phyloP scores from a whole-genome alignment of 2,329 filamentous ascomycete species.

The Scedosporium minutisporum region DNA sequence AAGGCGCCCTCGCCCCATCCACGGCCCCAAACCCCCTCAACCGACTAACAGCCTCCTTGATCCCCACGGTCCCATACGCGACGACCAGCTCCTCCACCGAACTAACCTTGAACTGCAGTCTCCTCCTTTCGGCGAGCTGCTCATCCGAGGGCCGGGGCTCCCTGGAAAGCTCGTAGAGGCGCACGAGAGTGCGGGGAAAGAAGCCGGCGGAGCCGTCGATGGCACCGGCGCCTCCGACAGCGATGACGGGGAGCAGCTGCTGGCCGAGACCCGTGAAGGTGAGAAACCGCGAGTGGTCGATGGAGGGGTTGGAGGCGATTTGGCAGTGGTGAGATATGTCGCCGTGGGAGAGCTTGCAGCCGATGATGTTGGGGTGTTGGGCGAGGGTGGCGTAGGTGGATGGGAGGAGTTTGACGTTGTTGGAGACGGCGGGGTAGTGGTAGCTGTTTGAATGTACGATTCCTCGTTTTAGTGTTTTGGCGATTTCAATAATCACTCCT shows the following conservation, averaged over 20 bases:
- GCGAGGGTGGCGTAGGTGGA: constrained; percentile 48
- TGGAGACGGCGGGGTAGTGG: constrained; percentile 58
- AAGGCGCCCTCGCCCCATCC: constrained; percentile 49
- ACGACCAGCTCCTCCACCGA: constrained; percentile 53
- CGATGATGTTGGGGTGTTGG: constrained; percentile 56
- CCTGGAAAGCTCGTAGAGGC: constrained; percentile 39
- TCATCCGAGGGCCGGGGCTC: constrained; percentile 23
- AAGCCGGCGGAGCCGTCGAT: constrained; percentile 54
- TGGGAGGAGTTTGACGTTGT: constrained; percentile 50
- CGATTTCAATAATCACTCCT: not conserved
- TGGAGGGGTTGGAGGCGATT: constrained; percentile 47
- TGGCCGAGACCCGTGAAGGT: constrained; percentile 58
- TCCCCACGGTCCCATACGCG: constrained; percentile 50
- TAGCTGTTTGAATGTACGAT: constrained; percentile 31
- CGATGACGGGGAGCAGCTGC: constrained; percentile 50
- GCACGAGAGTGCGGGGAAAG: constrained; percentile 52
- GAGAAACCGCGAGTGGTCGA: constrained; percentile 49
- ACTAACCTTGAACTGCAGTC: constrained; percentile 52
- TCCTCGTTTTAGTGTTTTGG: not conserved
- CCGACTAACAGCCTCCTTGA: constrained; percentile 53
- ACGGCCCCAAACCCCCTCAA: constrained; percentile 49
- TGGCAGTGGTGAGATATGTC: constrained; percentile 56
- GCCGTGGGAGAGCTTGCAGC: constrained; percentile 60
- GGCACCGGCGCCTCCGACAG: constrained; percentile 48
- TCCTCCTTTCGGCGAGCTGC: constrained; percentile 38